phyloP scores from a whole-genome alignment of 352 stramenopile genomes.

The Saprolegnia diclina region DNA sequence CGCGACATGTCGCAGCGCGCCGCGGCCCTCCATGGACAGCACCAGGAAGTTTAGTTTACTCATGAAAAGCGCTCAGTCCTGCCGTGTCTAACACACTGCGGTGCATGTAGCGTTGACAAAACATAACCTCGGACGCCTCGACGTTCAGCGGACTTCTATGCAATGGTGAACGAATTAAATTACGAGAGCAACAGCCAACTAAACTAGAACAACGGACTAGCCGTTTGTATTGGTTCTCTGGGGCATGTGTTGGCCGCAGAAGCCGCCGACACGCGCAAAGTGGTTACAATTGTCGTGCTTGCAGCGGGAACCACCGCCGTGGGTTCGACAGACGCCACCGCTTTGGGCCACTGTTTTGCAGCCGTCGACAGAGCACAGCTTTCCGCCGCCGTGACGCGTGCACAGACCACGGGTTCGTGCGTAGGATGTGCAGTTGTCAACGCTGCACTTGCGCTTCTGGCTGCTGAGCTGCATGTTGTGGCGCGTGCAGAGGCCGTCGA shows the following conservation, averaged over 20 bases:
- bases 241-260: conserved; percentile 21
- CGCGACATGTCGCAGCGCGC: no score
- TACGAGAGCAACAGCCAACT: no score
- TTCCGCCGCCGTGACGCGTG: conserved; percentile 27
- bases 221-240: neutral
- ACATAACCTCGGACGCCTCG: no score
- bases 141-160: no score
- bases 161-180: no score
- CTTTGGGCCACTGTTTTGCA: conserved; percentile 30
- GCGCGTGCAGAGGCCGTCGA: conserved; percentile 17
- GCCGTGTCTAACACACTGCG: no score
- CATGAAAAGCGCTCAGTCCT: no score
- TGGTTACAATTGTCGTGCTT: conserved; percentile 27
- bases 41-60: no score
- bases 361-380: conserved; percentile 30
- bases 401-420: conserved; percentile 12
- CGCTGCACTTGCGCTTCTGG: conserved; percentile 20
- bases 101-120: no score
- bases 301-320: conserved; percentile 32
- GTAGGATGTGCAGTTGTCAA: conserved; percentile 14
- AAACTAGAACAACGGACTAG: neutral
- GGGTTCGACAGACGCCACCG: conserved; percentile 30
- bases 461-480: conserved; percentile 26
- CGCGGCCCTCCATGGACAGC: no score
- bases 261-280: conserved; percentile 22